Base-by-base conservation (phyloP, 495 filamentous ascomycete genomes). In the Hypoxylon lenormandii region DNA sequence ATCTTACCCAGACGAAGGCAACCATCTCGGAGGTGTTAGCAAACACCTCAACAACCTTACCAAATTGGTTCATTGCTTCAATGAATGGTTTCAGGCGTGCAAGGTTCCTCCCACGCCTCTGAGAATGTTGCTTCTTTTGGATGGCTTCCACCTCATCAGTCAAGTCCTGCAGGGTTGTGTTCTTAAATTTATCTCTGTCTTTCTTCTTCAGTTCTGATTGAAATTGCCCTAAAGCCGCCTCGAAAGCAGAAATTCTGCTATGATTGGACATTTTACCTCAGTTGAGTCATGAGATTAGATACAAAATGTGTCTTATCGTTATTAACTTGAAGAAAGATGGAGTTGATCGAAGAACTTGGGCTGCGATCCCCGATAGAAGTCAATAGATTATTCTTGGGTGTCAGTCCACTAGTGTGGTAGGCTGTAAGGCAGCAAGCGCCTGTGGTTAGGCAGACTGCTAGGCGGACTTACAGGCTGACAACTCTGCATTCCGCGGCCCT, bases 181-280 rank as follows among this genome's bases (percentile, higher is more conserved):
- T 15, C 12, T 28, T 49, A n/a, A 49, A 49, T 3, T 49, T 49
- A 26, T 49, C 46, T 49, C 22, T 21, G 11, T 49, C 46, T 49
- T 26, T 49, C 21, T 49, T 49, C 12, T 49, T 49, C 8, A 49
- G 21, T 8, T 22, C 22, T 3, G 46, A 49, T 6, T 28, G 2
- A 26, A 49, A 49, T 11, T 49, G 46, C 22, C 5, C 10, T 28
- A 49, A n/a, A 5, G 46, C 46, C 10, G 46, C 13, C 12, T 49
- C 46, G 11, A 49, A 49, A 22, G 22, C 46, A 5, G 21, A 49
- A 4, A 22, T 22, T 28, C 19, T 49, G 11, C 7, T 49, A n/a
- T 13, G 28, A n/a, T 8, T 49, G 1, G 46, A 19, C 46, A 49
- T 49, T 23, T n/a, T 21, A 6, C 8, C 46, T 49, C n/a, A n/a